Evolutionary conservation across 441 rosid species (phyloP), one percentile per base, ranked within the genome.

Genomic region (Eruca vesicaria): DNA sequence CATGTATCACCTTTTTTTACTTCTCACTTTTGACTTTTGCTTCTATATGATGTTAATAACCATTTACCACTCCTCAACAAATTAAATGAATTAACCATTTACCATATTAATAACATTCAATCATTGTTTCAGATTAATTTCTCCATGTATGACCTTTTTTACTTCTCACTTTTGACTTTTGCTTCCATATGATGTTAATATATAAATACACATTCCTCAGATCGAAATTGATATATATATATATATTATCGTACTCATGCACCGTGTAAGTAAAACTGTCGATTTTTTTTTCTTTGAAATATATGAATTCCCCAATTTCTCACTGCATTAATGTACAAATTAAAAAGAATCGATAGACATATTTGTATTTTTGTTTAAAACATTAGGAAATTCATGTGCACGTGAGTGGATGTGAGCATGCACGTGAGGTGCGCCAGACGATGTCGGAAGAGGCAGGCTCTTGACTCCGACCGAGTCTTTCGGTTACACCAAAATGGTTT

Each of bases 341-440:
- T 7, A 61, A 35, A 55, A 16, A n/a, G 3, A 31, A 63, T 67
- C 32, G 18, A 48, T 58, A 74, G 2, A 16, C 57, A 58, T 16
- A 15, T 9, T 35, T 9, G 12, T 36, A 9, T n/a, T 20, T 12
- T 10, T 19, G 14, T 36, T 64, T 18, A 60, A 31, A 52, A 50
- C 26, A 50, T 2, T 62, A 38, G 31, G 16, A 16, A 63, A 21
- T 56, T 28, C 52, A 16, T 36, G 78, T 45, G 68, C 60, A 81
- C 75, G 76, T 58, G 45, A 68, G 80, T 53, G 59, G 78, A 63
- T 62, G 78, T 69, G 66, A 68, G 50, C 53, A 70, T 63, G 83
- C 91, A 89, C 89, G 91, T 87, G 94, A 81, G 78, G 59, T 21
- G 67, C 12, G 77, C 79, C 89, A 86, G 90, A 81, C 81, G 80